Base-by-base conservation (phyloP, 805 yeast genomes). In the Schwanniomyces sp. region DNA sequence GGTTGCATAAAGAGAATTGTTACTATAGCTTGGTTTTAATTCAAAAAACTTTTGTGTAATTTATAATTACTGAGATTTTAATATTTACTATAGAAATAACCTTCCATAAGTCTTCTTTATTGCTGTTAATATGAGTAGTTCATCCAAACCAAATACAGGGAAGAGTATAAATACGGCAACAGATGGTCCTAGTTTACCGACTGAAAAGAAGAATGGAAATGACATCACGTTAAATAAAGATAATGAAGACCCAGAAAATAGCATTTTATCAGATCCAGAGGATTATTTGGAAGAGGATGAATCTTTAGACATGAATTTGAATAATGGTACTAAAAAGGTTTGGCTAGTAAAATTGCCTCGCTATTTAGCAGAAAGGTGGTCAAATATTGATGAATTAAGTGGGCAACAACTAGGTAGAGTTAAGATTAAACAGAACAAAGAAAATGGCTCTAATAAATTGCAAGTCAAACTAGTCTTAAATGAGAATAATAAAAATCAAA, bases 311-410 rank as follows among this genome's bases (percentile, higher is more conserved):
- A 74, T 94, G 66, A 88, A 91, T 61, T 67, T 91, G 44, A 52
- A 74, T 1, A 71, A 74, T 27, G 81, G 85, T 12, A 75, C 69
- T 41, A 85, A 86, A 58, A 90, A 90, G 55, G 85, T 94, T 37
- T 94, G 98, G 99, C 74, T 94, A 18, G 96, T 94, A 21, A 81
- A 94, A 56, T 71, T 94, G 59, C 98, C 99, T 1, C 83, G 88
- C 60, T 90, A 90, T 59, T 71, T 94, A 51, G 86, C 96, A 27
- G 88, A 85, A 36, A 76, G 80, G 53, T 90, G 97, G 96, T 78
- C 83, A 45, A 77, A 85, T 52, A 76, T 52, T 25, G 81, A 75
- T 21, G 70, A 72, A 39, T 67, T 86, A 43, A 77, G 81, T 45
- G 97, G 96, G 6, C 84, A 85, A 58, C 85, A 84, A 50, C 69